Conservation (phyloP, 345 rosid genomes). For the Sisymbrium irio region DNA sequence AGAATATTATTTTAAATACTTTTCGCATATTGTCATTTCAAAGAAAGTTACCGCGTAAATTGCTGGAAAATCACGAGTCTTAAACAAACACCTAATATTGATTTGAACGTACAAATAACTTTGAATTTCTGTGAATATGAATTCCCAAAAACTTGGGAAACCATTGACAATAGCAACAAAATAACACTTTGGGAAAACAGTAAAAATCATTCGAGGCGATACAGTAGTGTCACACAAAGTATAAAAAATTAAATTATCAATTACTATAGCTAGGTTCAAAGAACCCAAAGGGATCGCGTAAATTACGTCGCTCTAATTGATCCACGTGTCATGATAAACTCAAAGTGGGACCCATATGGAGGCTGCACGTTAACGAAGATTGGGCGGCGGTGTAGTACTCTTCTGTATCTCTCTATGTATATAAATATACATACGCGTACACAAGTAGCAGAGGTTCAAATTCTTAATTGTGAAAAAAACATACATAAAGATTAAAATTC, state of each 20-base stretch:
- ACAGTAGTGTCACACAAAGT: constrained; percentile 6
- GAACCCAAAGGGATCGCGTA: constrained; percentile 32
- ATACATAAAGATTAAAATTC: neutral
- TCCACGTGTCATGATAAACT: constrained; percentile 33
- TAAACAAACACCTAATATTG: neutral
- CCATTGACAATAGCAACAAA: neutral
- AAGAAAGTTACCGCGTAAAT: constrained; percentile 2
- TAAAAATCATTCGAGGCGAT: constrained; percentile 11
- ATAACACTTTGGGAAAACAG: neutral
- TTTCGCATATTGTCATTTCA: neutral
- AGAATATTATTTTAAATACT: neutral
- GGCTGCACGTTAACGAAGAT: constrained; percentile 31
- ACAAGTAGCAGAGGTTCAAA: constrained; percentile 17
- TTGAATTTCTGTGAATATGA: neutral
- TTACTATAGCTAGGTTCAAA: constrained; percentile 17
- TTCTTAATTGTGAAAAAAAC: neutral
- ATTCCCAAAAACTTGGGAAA: constrained; percentile 7
- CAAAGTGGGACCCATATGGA: constrained; percentile 21
- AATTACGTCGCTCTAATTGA: constrained; percentile 21
- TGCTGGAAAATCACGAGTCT: neutral
- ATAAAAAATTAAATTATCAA: neutral
- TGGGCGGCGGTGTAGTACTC: constrained; percentile 15
- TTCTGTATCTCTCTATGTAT: neutral
- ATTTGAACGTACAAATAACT: neutral
- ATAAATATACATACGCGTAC: constrained; percentile 7